A percentile compares a stretch with the other conserved stretches of the same genome.
phyloP scores from a whole-genome alignment of 2,329 filamentous ascomycete genomes.

The Penicillium frequentans region DNA sequence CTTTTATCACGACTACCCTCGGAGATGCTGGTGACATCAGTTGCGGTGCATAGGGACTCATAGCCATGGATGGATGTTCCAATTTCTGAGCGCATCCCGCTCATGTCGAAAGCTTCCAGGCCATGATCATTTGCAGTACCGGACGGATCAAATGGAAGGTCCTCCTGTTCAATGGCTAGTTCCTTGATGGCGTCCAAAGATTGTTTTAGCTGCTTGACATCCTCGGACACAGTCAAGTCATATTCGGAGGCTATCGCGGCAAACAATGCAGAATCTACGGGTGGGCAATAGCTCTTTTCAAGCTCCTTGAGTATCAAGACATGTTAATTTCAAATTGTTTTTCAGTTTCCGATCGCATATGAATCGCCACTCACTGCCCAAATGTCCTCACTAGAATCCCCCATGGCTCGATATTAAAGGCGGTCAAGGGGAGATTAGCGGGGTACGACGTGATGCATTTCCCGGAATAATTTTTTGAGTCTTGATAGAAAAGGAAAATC shows the following conservation, averaged over 20 bases:
- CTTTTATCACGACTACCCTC: slow-evolving; percentile 26
- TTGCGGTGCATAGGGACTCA: slow-evolving; percentile 48
- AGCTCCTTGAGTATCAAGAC: slow-evolving; percentile 30
- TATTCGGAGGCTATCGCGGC: slow-evolving; percentile 74
- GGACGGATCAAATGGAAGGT: slow-evolving; percentile 70
- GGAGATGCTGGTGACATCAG: slow-evolving; percentile 33
- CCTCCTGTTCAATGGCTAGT: slow-evolving; percentile 69
- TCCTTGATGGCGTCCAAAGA: slow-evolving; percentile 66
- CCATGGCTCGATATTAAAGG: background rate
- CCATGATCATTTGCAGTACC: slow-evolving; percentile 58
- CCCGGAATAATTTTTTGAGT: background rate
- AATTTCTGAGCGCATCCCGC: slow-evolving; percentile 25
- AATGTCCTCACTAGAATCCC: background rate
- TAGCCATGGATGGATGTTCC: slow-evolving; percentile 49
- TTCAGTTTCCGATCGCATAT: background rate
- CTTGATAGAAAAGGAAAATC: background rate
- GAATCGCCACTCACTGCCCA: slow-evolving; percentile 1
- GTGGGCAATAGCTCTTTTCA: slow-evolving; percentile 70
- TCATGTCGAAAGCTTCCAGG: slow-evolving; percentile 19
- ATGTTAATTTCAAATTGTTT: background rate
- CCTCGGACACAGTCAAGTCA: slow-evolving; percentile 56
- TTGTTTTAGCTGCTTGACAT: slow-evolving; percentile 57
- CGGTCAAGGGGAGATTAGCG: background rate
- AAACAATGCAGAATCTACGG: slow-evolving; percentile 75
- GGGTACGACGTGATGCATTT: background rate